phyloP scores from a whole-genome alignment of 768 basidiomycete species.

The Plicaturopsis crispa region DNA sequence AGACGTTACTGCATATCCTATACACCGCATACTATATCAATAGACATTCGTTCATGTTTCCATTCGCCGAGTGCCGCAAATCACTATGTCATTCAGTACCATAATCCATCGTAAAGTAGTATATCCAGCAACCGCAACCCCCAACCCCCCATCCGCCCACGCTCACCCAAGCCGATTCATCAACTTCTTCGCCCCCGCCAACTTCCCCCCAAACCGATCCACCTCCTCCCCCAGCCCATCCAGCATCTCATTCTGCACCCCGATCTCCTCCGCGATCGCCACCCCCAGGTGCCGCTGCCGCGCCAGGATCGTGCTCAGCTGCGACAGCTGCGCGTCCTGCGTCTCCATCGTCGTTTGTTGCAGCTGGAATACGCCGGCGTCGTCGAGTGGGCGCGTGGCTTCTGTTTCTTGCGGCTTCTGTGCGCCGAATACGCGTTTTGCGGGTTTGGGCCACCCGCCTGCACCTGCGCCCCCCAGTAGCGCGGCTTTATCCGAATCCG shows the following conservation, averaged over 20 bases:
- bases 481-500: constrained; percentile 57
- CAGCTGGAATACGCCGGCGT: constrained; percentile 69
- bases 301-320: constrained; percentile 73
- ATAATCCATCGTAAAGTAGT: no score
- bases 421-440: constrained; percentile 76
- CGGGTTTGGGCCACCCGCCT: constrained; percentile 41
- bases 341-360: constrained; percentile 77
- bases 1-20: no score
- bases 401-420: constrained; percentile 70
- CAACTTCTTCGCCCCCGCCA: constrained; percentile 74
- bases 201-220: constrained; percentile 69
- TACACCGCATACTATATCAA: constrained; percentile 13
- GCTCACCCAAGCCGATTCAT: constrained; percentile 68
- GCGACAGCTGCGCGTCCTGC: constrained; percentile 78
- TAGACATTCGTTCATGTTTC: constrained; percentile 5
- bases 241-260: constrained; percentile 77
- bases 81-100: no score
- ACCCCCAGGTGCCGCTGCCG: constrained; percentile 83
- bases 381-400: constrained; percentile 80
- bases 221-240: constrained; percentile 74
- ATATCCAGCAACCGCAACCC: no score
- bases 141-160: no score
- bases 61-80: no score
- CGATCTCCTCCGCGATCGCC: constrained; percentile 80
- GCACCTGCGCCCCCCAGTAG: constrained; percentile 42